Base-by-base conservation (phyloP, 1,139 yeast genomes). In the Candida gigantensis region DNA sequence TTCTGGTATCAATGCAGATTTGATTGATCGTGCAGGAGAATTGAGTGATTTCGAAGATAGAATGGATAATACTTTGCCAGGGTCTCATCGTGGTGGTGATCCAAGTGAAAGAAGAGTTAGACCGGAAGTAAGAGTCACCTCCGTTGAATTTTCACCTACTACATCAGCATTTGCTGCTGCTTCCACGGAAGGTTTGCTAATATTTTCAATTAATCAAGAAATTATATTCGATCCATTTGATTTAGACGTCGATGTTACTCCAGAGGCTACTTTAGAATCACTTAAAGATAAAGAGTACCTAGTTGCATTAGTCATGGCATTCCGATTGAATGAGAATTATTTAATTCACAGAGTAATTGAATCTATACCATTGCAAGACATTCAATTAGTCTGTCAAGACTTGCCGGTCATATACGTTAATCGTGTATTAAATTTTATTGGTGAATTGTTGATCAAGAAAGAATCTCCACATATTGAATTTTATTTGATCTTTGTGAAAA, bases 151-250 rank as follows among this genome's bases (percentile, higher is more conserved):
- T 54, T 86, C 96, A 3, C 98, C 98, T 17, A 84, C 97, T 0
- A 85, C 95, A 6, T 74, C 85, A 29, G 81, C 96, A 19, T 94
- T 94, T 68, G 94, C 96, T 2, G 96, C 96, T 20, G 95, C 97
- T 0, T 82, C 96, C 1, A 92, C 98, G 0, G 98, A 92, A 59
- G 99, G 99, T 6, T 67, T 94, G 34, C 66, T 90, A 41, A 70
- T 92, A 2, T 92, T 79, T 57, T 83, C 96, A 1, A 77, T 89
- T 27, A 95, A 90, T 57, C 81, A 82, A 40, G 68, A 77, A 11
- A 65, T 87, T 32, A 66, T 81, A 31, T 94, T 92, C 55, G 99
- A 92, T 67, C 98, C 99, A 29, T 88, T 87, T 58, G 97, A 94
- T 58, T 74, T 92, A 54, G 98, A 92, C 56, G 72, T 90, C 33